phyloP scores from a whole-genome alignment of 2,329 filamentous ascomycete species.

The Fusarium chlamydosporum region DNA sequence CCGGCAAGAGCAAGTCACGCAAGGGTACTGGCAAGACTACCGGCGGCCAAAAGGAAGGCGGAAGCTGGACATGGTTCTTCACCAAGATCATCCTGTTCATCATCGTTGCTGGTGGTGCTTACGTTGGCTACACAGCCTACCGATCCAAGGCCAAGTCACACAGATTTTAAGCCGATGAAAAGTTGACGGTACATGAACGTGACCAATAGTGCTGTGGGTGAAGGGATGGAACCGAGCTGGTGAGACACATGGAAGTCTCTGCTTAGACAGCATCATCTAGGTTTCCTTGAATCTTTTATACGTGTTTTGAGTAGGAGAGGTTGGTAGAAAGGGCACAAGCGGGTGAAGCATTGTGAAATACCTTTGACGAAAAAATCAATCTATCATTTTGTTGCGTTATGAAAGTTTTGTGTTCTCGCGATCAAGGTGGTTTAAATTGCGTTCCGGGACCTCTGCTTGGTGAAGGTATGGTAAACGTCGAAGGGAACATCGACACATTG shows the following conservation, averaged over 20 bases:
- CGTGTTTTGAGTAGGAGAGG: constrained; percentile 36
- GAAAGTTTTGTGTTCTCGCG: not conserved
- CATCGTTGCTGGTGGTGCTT: constrained; percentile 77
- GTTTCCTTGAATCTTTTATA: constrained; percentile 33
- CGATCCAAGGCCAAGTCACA: constrained; percentile 74
- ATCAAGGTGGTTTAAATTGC: not conserved
- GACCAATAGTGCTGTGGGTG: not conserved
- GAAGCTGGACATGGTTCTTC: constrained; percentile 75
- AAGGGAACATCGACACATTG: not conserved
- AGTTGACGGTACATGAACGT: constrained; percentile 3
- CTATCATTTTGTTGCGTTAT: constrained; percentile 30
- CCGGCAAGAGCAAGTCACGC: constrained; percentile 55
- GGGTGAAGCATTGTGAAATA: constrained; percentile 35
- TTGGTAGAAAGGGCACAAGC: constrained; percentile 28
- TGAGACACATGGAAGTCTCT: constrained; percentile 24
- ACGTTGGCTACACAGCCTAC: constrained; percentile 89
- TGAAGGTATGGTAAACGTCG: not conserved
- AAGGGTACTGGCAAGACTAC: constrained; percentile 56
- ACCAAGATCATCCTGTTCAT: constrained; percentile 87
- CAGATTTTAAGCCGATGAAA: constrained; percentile 63
- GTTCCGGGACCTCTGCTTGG: not conserved
- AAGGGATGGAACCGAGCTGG: constrained; percentile 16
- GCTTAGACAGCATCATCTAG: constrained; percentile 31
- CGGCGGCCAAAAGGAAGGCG: constrained; percentile 58
- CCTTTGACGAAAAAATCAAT: constrained; percentile 32